phyloP scores from a whole-genome alignment of 176 grass and related monocot genomes.

The Oryza meridionalis region DNA sequence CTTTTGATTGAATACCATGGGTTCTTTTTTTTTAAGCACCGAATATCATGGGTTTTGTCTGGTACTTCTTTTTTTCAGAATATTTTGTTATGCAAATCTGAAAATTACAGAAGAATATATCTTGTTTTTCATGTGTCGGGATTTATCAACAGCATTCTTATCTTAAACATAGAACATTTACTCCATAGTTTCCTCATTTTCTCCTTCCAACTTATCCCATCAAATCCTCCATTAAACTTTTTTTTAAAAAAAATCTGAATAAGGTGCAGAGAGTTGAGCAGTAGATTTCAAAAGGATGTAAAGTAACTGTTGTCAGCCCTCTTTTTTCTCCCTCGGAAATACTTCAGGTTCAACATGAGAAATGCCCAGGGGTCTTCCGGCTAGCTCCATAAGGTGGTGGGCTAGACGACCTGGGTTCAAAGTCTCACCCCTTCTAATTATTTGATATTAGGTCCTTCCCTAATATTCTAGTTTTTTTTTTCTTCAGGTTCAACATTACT shows the following conservation, averaged over 20 bases:
- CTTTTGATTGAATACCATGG: slow-evolving; percentile 2
- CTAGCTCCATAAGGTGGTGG: no score
- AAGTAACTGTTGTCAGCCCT: slow-evolving; percentile 25
- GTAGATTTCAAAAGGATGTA: slow-evolving; percentile 42
- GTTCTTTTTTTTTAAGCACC: background rate
- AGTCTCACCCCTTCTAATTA: no score
- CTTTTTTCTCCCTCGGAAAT: background rate
- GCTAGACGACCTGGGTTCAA: no score
- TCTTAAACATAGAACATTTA: background rate
- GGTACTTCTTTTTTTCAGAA: background rate
- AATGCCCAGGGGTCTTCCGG: no score
- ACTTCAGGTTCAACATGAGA: slow-evolving; percentile 10
- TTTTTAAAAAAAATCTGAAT: background rate
- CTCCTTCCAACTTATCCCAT: background rate
- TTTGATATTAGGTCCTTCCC: no score
- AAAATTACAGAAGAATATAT: background rate
- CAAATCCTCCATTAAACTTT: background rate
- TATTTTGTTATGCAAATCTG: background rate
- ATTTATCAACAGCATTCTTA: background rate
- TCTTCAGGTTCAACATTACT: slow-evolving; percentile 4
- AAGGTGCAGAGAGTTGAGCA: slow-evolving; percentile 34
- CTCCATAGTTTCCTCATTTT: background rate
- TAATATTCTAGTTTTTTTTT: no score
- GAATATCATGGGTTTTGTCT: background rate
- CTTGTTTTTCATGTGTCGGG: background rate